phyloP scores from a whole-genome alignment of 2,329 filamentous ascomycete species.

The Neofusicoccum ribis region DNA sequence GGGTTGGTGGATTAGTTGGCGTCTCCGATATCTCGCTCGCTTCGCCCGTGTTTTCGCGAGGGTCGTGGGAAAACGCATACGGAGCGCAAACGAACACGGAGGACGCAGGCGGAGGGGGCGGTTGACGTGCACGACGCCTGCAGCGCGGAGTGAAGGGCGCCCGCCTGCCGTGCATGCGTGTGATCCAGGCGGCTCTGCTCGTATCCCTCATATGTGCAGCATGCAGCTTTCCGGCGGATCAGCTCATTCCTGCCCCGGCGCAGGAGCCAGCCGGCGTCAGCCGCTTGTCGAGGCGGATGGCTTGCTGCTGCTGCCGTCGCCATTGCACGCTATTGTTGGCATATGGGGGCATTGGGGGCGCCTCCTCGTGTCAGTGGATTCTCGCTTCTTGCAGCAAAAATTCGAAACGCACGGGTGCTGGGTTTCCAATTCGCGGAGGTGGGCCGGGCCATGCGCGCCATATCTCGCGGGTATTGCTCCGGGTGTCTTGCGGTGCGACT shows the following conservation, averaged over 20 bases:
- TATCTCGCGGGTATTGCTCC: not conserved
- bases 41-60: too few species aligned
- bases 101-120: not conserved
- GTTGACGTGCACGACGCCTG: too few species aligned
- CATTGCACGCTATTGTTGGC: too few species aligned
- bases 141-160: too few species aligned
- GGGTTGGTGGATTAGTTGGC: too few species aligned
- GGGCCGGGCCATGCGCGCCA: not conserved
- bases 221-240: not conserved
- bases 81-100: not conserved
- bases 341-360: too few species aligned
- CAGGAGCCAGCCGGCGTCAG: too few species aligned
- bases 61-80: too few species aligned
- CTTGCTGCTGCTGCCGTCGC: too few species aligned
- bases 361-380: not conserved
- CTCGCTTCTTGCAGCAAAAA: not conserved
- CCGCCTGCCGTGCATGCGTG: not conserved
- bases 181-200: slow-evolving; percentile 3
- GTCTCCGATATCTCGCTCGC: too few species aligned
- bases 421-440: not conserved
- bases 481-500: not conserved
- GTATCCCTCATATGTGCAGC: not conserved
- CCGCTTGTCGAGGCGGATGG: too few species aligned
- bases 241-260: not conserved
- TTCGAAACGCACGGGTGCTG: not conserved